Base-by-base conservation (phyloP, 1,284 basidiomycete genomes). In the Singerocomus rubriflavus region DNA sequence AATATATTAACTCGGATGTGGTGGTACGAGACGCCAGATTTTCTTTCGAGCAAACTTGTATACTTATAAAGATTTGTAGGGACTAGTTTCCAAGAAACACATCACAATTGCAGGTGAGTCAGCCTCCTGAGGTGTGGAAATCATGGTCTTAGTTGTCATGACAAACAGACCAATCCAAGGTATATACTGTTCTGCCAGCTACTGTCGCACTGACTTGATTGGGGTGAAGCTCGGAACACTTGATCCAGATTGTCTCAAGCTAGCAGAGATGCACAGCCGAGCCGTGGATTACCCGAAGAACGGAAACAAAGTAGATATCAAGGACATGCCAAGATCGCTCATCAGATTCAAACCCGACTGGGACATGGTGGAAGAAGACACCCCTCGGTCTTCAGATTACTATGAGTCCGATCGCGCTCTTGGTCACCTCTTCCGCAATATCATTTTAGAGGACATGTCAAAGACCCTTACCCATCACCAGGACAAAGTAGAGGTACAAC, bases 1-100 rank as follows among this genome's bases (percentile, higher is more conserved):
- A 92, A 58, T 93, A 89, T 53, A 88, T 91, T 60, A 80, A 87
- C 54, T 89, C 87, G 0, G 89, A 92, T 60, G 77, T 88, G 32
- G 67, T 87, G 71, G 86, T 88, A 67, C 30, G 49, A 29, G 1
- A 4, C 16, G 17, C 46, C 9, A 5, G 4, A 25, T 40, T 44
- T 17, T 27, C 14, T 25, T 33, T 35, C 9, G 14, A 48, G 32
- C 4, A 13, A 13, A 0, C 25, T 44, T 5, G 6, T 17, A 27
- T 39, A 33, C 50, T 61, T 41, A 60, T 21, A 38, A 35, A 30
- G 5, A 30, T 38, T 48, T 12, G 1, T 52, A 87, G 87, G 87
- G 86, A 26, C 66, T 88, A 29, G 65, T 85, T 38, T 80, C 83
- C n/a, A 75, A 81, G 61, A 75, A 83, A 42, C 82, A 91, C 57